Evolutionary conservation across 768 basidiomycete species (phyloP), one percentile per base, ranked within the genome.

Genomic region (Podaxis rugospora): DNA sequence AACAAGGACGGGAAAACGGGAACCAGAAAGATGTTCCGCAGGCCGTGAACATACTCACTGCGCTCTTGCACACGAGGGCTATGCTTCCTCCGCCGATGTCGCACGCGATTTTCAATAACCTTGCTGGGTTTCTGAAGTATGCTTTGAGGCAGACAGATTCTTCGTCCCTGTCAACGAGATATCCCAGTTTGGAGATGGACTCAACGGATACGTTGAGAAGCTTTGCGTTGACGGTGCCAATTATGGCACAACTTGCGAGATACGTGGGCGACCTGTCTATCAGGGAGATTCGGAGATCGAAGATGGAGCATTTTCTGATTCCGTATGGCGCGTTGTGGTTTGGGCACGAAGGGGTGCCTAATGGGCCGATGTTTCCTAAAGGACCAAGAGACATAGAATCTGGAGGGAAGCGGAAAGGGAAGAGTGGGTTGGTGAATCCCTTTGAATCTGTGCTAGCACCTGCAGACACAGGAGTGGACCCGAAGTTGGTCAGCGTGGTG

Each of bases 281-380:
- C 46, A 82, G 87, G 23, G 90, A 90, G 62, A 78, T 93, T 57
- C 82, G 86, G 25, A 83, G 87, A 51, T 84, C 88, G 11, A 92
- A 92, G 67, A 72, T 89, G 11, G 90, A 93, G 55, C 68, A 75
- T 28, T 81, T 89, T 63, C 72, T 91, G 42, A 78, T 90, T 27
- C 90, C 90, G 0, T 83, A 88, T 0, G 88, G 88, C 1, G 78
- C 85, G 0, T 72, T 92, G 6, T 91, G 89, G 88, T 90, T 89
- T 65, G 68, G 81, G 0, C 68, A 82, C 0, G 72, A 80, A 7
- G 78, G 82, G n/a, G 51, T 47, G 28, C 86, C 85, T 0, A 63
- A 72, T 7, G 80, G 82, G 0, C 74, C 83, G 2, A 85, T 89
- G 84, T 89, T 90, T 65, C 89, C 89, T 16, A 69, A 78, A 35